A percentile compares a stretch with the other conserved stretches of the same genome.
Evolutionary conservation across 2,329 filamentous ascomycete species (phyloP).

Genomic region (Saccharata proteae): DNA sequence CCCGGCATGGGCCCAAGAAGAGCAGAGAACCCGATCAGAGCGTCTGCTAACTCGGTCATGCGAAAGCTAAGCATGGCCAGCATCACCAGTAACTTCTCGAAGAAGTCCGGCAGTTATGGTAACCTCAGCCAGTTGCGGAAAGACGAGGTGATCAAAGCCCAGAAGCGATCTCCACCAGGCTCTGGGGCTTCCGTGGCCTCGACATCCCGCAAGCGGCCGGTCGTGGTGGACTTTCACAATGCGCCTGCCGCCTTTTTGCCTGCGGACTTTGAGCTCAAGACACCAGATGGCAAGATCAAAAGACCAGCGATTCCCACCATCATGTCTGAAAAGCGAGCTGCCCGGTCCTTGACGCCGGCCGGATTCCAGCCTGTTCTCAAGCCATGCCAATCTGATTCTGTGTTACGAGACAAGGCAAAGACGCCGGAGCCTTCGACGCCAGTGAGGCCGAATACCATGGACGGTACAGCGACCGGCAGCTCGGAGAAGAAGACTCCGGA

Average conservation of each 20-base stretch:
- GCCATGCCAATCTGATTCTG: no score
- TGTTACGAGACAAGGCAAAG: no score
- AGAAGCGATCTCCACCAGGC: constrained; percentile 12
- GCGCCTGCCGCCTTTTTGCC: constrained; percentile 36
- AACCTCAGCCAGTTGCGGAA: constrained; percentile 26
- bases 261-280: constrained; percentile 32
- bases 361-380: no score
- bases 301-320: constrained; percentile 3
- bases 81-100: constrained; percentile 64
- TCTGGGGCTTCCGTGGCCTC: constrained; percentile 18
- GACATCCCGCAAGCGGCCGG: constrained; percentile 8
- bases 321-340: constrained; percentile 2
- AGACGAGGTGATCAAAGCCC: constrained; percentile 21
- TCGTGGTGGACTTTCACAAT: constrained; percentile 33
- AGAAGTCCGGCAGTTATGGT: constrained; percentile 51
- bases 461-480: no score
- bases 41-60: constrained; percentile 77
- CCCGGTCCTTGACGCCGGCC: no score
- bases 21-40: constrained; percentile 61
- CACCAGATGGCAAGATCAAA: constrained; percentile 1
- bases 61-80: constrained; percentile 75
- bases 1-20: constrained; percentile 62
- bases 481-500: no score
- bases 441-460: no score
- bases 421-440: no score